phyloP scores from a whole-genome alignment of 2,329 filamentous ascomycete genomes.

The Aotearoamyces nothofagi region DNA sequence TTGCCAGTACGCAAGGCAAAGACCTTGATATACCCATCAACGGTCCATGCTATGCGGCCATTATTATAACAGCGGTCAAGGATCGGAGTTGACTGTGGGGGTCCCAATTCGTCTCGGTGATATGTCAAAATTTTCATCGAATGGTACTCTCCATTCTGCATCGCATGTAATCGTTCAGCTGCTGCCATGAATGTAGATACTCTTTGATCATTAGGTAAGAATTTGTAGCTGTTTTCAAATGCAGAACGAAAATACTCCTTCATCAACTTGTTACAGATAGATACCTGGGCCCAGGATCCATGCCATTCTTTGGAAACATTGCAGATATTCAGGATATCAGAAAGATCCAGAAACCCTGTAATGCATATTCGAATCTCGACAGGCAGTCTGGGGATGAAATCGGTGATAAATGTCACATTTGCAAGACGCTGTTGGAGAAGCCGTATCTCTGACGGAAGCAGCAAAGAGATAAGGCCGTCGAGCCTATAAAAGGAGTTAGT shows the following conservation, averaged over 20 bases:
- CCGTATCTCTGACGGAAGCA: slow-evolving; percentile 3
- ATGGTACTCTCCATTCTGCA: slow-evolving; percentile 1
- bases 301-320: slow-evolving; percentile 3
- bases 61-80: neutral
- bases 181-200: neutral
- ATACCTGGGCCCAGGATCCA: slow-evolving; percentile 1
- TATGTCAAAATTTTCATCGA: slow-evolving; percentile 2
- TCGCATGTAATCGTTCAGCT: slow-evolving; percentile 1
- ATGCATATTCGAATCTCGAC: slow-evolving; percentile 2
- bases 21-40: neutral
- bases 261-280: slow-evolving; percentile 3
- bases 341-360: slow-evolving; percentile 1
- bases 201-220: slow-evolving; percentile 1
- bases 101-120: neutral
- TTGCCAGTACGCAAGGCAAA: slow-evolving; percentile 1
- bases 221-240: slow-evolving; percentile 1
- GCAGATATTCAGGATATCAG: slow-evolving; percentile 2
- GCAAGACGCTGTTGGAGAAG: slow-evolving; percentile 1
- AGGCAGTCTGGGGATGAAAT: slow-evolving; percentile 2
- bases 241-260: slow-evolving; percentile 2
- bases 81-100: neutral
- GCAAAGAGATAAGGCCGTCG: neutral
- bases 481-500: slow-evolving; percentile 1
- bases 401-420: neutral
- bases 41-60: slow-evolving; percentile 2